Conservation (phyloP, 2,329 filamentous ascomycete species). For the Epichloe gansuensis region DNA sequence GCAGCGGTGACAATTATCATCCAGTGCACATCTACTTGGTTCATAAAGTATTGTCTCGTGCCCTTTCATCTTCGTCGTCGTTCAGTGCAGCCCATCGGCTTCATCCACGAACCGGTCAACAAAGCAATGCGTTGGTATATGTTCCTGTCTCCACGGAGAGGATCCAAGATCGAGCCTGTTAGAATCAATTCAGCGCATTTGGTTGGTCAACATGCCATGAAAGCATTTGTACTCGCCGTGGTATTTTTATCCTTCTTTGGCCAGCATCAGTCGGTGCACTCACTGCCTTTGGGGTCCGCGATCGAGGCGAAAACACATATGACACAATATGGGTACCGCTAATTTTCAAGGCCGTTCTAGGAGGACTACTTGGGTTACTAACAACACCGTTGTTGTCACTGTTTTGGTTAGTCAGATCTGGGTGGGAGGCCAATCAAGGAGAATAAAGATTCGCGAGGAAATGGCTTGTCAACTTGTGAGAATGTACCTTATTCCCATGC, state of each 20-base stretch:
- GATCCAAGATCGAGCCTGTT: neutral
- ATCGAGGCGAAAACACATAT: constrained; percentile 32
- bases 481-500: neutral
- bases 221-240: constrained; percentile 18
- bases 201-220: constrained; percentile 18
- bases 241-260: constrained; percentile 32
- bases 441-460: neutral
- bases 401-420: constrained; percentile 39
- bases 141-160: constrained; percentile 18
- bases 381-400: constrained; percentile 35
- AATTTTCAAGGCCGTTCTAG: constrained; percentile 37
- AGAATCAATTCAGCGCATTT: neutral
- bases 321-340: constrained; percentile 31
- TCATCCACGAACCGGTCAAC: constrained; percentile 23
- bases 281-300: constrained; percentile 22
- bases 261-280: constrained; percentile 31
- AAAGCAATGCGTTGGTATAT: constrained; percentile 30
- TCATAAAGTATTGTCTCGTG: constrained; percentile 35
- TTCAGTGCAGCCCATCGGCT: constrained; percentile 34
- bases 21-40: constrained; percentile 39
- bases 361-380: constrained; percentile 32
- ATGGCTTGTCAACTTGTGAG: neutral
- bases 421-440: constrained; percentile 23
- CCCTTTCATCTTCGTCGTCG: constrained; percentile 32
- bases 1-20: constrained; percentile 38